Base-by-base conservation (phyloP, 2,329 filamentous ascomycete species). In the Hymenoscyphus linearis region DNA sequence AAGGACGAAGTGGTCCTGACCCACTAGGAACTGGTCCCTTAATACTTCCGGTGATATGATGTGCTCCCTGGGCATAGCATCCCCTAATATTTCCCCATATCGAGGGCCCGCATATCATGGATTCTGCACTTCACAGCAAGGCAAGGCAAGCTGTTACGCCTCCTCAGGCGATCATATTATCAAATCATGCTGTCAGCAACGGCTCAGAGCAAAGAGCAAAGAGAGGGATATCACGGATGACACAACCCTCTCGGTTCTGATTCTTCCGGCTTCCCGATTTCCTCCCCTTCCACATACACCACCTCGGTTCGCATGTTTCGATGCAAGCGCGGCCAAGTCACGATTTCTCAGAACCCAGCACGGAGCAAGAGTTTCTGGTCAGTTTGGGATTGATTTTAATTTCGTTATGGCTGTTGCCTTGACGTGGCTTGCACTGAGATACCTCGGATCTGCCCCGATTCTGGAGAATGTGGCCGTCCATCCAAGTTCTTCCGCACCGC, bases 401-500 rank as follows among this genome's bases (percentile, higher is more conserved):
- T 47, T 47, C 40, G n/a, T 47, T 22, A 26, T 18, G 50, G 52
- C 58, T 34, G 58, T 31, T 59, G 58, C 52, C 52, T 52, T 54
- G 26, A 16, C 27, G 52, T 44, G 50, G 50, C 27, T 44, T 59
- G 18, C 13, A 12, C 56, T 52, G 25, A 22, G 36, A 16, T 34
- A 18, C 31, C 25, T 37, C 35, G 14, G 35, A 34, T 14, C 37
- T 37, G 22, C n/a, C 27, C 35, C 22, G 25, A 52, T 22, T 40
- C 37, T 60, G 53, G 27, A 55, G 58, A 50, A 55, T 16, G 35
- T 27, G 52, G 52, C 36, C 50, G 55, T 36, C 54, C 47, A 57
- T 13, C 22, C 40, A 59, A 56, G 37, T 59, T 55, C 57, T 58
- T 56, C 60, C 61, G 63, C 61, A 31, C 60, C 61, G 63, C 40